Percentiles rank a stretch among this genome's conserved stretches.
Conservation (phyloP, 345 rosid genomes). For the Eucalyptus tenuipes region DNA sequence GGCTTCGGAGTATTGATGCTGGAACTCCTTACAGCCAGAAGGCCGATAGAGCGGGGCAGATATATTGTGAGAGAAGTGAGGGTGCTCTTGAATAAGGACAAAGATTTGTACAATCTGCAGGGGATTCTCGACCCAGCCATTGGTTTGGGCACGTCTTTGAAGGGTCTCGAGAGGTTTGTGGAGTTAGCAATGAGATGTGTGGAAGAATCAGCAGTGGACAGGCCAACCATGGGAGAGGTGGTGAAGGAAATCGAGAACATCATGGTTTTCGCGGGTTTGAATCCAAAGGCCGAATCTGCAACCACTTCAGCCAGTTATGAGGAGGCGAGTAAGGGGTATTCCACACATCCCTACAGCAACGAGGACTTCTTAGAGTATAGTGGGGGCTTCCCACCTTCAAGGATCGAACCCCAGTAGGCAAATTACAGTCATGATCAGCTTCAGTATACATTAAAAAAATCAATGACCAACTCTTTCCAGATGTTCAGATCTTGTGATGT, state of each 20-base stretch:
- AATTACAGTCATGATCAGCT: neutral
- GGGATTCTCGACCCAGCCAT: slow-evolving; percentile 57
- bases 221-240: slow-evolving; percentile 73
- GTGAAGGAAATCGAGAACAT: slow-evolving; percentile 67
- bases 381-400: slow-evolving; percentile 24
- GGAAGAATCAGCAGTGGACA: slow-evolving; percentile 35
- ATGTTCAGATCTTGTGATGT: neutral
- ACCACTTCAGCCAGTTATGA: slow-evolving; percentile 36
- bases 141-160: slow-evolving; percentile 24
- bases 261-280: slow-evolving; percentile 47
- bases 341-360: slow-evolving; percentile 24
- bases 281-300: slow-evolving; percentile 46
- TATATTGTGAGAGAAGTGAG: slow-evolving; percentile 78
- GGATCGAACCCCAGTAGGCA: slow-evolving; percentile 31
- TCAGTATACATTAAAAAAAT: neutral
- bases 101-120: slow-evolving; percentile 44
- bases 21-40: slow-evolving; percentile 65
- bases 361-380: slow-evolving; percentile 24
- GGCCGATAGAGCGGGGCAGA: slow-evolving; percentile 66
- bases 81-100: slow-evolving; percentile 39
- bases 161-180: slow-evolving; percentile 49
- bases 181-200: slow-evolving; percentile 57
- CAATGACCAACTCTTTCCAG: neutral
- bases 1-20: slow-evolving; percentile 82
- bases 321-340: slow-evolving; percentile 13